Evolutionary conservation across 805 yeast genomes (phyloP).

Genomic region (Saccharomycopsis vini): DNA sequence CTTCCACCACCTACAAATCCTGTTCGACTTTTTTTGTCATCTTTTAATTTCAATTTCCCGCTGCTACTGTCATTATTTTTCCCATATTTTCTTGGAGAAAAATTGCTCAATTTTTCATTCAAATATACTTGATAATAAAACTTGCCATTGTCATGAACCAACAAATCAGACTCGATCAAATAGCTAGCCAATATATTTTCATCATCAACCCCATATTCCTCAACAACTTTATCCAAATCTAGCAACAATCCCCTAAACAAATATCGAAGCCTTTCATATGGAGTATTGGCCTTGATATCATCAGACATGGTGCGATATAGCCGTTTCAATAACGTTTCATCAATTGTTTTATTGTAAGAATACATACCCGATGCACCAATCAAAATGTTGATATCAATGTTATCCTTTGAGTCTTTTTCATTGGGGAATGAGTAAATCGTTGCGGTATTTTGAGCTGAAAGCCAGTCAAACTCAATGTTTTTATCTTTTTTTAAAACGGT

Average conservation of each 20-base stretch:
- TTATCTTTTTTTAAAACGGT: conserved; percentile 1
- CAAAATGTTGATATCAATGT: conserved; percentile 4
- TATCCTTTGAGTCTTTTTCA: neutral
- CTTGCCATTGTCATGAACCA: neutral
- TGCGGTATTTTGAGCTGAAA: neutral
- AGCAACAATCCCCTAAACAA: conserved; percentile 3
- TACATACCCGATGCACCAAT: conserved; percentile 7
- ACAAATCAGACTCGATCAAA: conserved; percentile 2
- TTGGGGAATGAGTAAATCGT: conserved; percentile 2
- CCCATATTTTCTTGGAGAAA: neutral
- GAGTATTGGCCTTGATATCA: neutral
- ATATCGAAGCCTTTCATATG: neutral
- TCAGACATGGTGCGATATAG: neutral
- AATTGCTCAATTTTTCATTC: conserved; percentile 2
- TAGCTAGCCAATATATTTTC: neutral
- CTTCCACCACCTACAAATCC: no score
- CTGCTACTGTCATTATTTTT: no score
- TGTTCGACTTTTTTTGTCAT: no score
- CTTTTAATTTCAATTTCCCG: no score
- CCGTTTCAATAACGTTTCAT: neutral
- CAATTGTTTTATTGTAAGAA: conserved; percentile 1
- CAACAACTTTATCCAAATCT: neutral
- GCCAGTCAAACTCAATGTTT: conserved; percentile 5
- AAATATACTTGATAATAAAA: conserved; percentile 2
- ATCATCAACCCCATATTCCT: neutral